Conservation (phyloP, 2,329 filamentous ascomycete species). For the Ceratocystis papillata region DNA sequence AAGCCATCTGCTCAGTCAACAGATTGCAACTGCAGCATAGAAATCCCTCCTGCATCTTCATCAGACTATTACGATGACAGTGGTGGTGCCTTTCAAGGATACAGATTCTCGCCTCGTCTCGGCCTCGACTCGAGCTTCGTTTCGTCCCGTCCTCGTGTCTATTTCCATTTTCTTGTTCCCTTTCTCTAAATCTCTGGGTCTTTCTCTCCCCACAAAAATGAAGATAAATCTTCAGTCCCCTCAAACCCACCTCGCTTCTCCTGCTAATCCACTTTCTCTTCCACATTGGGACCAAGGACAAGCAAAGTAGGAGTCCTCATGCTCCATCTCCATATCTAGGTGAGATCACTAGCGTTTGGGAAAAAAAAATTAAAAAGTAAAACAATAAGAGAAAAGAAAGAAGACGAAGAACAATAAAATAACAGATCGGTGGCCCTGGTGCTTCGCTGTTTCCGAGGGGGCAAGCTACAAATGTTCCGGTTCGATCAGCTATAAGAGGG, state of each 20-base stretch:
- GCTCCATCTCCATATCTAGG: not conserved
- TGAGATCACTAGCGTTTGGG: not conserved
- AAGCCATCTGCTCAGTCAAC: no score
- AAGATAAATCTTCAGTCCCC: no score
- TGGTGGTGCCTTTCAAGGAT: constrained; percentile 12
- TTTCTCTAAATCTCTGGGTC: not conserved
- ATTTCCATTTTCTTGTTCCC: not conserved
- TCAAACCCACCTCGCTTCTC: not conserved
- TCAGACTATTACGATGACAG: no score
- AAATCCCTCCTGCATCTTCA: no score
- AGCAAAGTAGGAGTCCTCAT: no score
- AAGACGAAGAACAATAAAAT: no score
- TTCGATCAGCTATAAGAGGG: constrained; percentile 17
- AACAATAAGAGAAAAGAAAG: no score
- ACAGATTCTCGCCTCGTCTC: constrained; percentile 18
- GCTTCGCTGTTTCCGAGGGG: not conserved
- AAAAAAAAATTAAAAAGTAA: no score
- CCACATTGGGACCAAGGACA: no score
- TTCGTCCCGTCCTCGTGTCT: constrained; percentile 17
- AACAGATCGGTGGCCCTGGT: not conserved
- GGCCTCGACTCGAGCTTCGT: constrained; percentile 17
- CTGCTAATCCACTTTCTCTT: not conserved
- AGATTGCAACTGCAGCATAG: no score
- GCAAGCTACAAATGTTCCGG: not conserved
- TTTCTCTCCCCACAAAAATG: not conserved